A percentile compares a stretch with the other conserved stretches of the same genome.
Evolutionary conservation across 2,329 filamentous ascomycete species (phyloP).

Genomic region (Pyrenochaeta sp.): DNA sequence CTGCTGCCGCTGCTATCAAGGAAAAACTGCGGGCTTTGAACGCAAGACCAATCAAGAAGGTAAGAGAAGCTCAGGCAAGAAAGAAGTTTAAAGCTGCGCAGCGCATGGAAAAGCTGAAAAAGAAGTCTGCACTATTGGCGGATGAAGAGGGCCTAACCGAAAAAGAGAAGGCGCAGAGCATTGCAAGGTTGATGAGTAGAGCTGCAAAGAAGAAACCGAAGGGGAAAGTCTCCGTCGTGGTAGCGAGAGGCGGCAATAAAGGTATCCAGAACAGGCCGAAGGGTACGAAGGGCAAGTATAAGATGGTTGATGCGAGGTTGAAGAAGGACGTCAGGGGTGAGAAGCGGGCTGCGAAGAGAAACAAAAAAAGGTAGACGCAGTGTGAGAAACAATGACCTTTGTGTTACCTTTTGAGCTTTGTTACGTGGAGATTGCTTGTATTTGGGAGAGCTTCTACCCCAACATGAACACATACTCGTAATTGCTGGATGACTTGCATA

Average conservation of each 20-base stretch:
- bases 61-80: conserved; percentile 91
- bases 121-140: conserved; percentile 90
- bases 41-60: conserved; percentile 98
- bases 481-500: too few relatives aligned
- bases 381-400: neutral
- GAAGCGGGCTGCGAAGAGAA: conserved; percentile 82
- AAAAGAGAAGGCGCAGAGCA: conserved; percentile 91
- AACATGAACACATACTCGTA: too few relatives aligned
- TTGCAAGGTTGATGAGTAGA: conserved; percentile 81
- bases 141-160: conserved; percentile 94
- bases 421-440: too few relatives aligned
- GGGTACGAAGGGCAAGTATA: conserved; percentile 95
- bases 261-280: conserved; percentile 86
- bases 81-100: conserved; percentile 98
- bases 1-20: conserved; percentile 89
- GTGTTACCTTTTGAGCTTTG: too few relatives aligned
- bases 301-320: conserved; percentile 93
- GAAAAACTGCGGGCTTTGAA: conserved; percentile 94
- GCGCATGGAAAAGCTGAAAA: conserved; percentile 90
- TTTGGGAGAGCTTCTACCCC: too few relatives aligned
- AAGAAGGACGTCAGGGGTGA: conserved; percentile 94
- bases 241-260: conserved; percentile 83
- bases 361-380: conserved; percentile 54
- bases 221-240: conserved; percentile 84
- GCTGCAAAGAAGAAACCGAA: conserved; percentile 87